Evolutionary conservation across 73 alveolate species (phyloP).

Genomic region (Paramecium bursaria): DNA sequence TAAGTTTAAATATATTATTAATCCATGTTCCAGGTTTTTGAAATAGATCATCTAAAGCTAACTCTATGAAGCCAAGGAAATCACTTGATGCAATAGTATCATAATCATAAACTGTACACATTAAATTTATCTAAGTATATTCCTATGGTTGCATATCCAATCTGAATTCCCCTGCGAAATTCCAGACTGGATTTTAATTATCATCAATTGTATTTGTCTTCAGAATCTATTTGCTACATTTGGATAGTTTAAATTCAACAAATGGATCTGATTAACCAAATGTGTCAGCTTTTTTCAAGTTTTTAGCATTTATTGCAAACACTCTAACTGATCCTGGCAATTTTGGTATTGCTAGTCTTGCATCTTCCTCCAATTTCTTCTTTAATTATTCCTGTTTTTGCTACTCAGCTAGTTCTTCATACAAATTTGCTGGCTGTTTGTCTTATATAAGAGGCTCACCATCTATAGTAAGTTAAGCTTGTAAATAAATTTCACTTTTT

Average conservation of each 20-base stretch:
- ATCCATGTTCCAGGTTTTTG: constrained; percentile 62
- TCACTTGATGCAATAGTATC: constrained; percentile 61
- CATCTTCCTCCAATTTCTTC: constrained; percentile 36
- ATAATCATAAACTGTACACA: constrained; percentile 66
- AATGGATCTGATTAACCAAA: constrained; percentile 33
- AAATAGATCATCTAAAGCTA: constrained; percentile 40
- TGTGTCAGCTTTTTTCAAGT: constrained; percentile 34
- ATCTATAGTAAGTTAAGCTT: constrained; percentile 41
- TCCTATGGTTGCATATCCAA: constrained; percentile 49
- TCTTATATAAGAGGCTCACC: constrained; percentile 17
- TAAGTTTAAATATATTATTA: constrained; percentile 24
- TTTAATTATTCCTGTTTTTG: constrained; percentile 5
- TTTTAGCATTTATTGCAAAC: constrained; percentile 30
- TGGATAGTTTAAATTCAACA: not conserved
- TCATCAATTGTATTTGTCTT: not conserved
- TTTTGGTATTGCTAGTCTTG: constrained; percentile 43
- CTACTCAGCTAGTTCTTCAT: not conserved
- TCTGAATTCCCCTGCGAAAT: constrained; percentile 1
- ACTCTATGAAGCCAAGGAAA: constrained; percentile 42
- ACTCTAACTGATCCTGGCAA: constrained; percentile 25
- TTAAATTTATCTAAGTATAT: constrained; percentile 13
- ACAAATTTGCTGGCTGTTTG: constrained; percentile 46
- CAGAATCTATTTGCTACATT: not conserved
- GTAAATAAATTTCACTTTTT: constrained; percentile 49
- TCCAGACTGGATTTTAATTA: constrained; percentile 23